phyloP scores from a whole-genome alignment of 768 basidiomycete species.

The Tephrocybe sp. region DNA sequence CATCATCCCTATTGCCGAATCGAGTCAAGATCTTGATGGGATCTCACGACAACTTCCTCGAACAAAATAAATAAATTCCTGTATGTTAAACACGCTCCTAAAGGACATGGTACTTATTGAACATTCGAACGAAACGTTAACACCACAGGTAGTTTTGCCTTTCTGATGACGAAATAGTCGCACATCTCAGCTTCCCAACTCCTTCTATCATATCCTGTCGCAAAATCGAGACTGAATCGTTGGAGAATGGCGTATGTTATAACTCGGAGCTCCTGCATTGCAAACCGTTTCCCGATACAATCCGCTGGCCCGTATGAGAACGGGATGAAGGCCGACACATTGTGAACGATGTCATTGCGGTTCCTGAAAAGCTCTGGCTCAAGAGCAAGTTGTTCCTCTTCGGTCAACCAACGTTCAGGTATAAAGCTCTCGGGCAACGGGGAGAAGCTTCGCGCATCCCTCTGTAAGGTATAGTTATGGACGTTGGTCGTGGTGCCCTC shows the following conservation, averaged over 20 bases:
- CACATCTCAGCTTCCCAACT: conserved; percentile 27
- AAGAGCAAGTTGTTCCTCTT: conserved; percentile 16
- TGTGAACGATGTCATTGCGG: conserved; percentile 18
- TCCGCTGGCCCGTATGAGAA: conserved; percentile 48
- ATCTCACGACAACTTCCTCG: too few relatives aligned
- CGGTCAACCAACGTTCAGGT: conserved; percentile 38
- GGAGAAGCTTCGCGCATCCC: conserved; percentile 35
- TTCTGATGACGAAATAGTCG: conserved; percentile 31
- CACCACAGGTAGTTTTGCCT: conserved; percentile 27
- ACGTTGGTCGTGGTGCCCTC: conserved; percentile 38
- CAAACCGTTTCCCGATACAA: conserved; percentile 45
- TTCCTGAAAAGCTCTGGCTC: conserved; percentile 19
- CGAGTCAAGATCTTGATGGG: too few relatives aligned
- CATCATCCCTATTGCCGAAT: not conserved
- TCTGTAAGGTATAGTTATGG: conserved; percentile 34
- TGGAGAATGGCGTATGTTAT: conserved; percentile 27
- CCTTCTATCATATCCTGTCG: conserved; percentile 19
- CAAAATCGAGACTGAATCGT: conserved; percentile 31
- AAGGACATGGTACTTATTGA: too few relatives aligned
- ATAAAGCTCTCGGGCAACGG: conserved; percentile 36
- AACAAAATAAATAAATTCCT: too few relatives aligned
- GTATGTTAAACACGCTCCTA: too few relatives aligned
- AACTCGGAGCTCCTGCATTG: conserved; percentile 33
- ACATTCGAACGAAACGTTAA: not conserved
- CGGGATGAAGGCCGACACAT: conserved; percentile 31